phyloP scores from a whole-genome alignment of 2,329 filamentous ascomycete species.

The Penicillium fuscoglaucum region DNA sequence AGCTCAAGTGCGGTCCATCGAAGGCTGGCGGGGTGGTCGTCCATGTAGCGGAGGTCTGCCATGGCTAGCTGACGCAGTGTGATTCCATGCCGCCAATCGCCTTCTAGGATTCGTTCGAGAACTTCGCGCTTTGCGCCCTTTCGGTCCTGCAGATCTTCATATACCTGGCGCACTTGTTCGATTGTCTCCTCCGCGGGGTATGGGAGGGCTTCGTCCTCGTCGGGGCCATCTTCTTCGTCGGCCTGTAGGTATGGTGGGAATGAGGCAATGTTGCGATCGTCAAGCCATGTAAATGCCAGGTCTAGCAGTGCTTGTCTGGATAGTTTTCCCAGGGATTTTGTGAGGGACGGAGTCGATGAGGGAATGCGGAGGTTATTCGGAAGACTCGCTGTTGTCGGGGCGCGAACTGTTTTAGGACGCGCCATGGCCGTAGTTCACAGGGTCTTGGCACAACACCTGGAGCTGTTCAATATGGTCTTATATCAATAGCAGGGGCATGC shows the following conservation, averaged over 20 bases:
- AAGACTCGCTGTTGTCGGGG: conserved; percentile 71
- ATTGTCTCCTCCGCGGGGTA: conserved; percentile 68
- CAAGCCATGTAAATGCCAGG: conserved; percentile 75
- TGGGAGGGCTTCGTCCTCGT: conserved; percentile 63
- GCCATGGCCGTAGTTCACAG: conserved; percentile 27
- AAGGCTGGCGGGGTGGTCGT: conserved; percentile 53
- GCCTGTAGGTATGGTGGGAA: conserved; percentile 60
- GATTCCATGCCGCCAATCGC: conserved; percentile 58
- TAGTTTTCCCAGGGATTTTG: conserved; percentile 67
- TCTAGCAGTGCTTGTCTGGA: conserved; percentile 71
- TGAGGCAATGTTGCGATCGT: conserved; percentile 61
- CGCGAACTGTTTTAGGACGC: conserved; percentile 38
- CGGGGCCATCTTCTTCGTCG: conserved; percentile 52
- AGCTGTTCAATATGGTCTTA: neutral
- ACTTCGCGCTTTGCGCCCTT: conserved; percentile 56
- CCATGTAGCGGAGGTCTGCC: conserved; percentile 55
- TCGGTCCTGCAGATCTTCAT: conserved; percentile 58
- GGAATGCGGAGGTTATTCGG: conserved; percentile 70
- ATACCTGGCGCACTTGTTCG: conserved; percentile 66
- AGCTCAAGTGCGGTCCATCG: conserved; percentile 58
- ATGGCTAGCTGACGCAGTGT: conserved; percentile 57
- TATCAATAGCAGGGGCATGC: neutral
- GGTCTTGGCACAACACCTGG: neutral
- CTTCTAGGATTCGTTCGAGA: conserved; percentile 57
- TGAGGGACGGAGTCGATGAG: conserved; percentile 62